These are phyloP conservation scores for Purshia tridentata DNA, from an alignment of 306 rosid genomes.

Conservation along the genomic window DNA sequence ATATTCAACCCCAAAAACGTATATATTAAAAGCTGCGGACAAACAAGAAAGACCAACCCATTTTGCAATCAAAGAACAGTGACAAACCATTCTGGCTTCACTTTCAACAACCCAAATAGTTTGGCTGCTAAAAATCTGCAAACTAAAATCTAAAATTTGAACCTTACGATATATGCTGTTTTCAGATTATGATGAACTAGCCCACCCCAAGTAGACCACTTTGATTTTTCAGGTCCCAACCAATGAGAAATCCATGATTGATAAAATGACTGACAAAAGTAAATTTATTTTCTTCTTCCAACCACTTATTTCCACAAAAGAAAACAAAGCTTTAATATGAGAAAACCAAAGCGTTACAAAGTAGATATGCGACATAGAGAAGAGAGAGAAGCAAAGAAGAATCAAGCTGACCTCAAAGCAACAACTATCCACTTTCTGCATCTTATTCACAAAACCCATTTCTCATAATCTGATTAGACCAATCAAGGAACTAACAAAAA, in stretches of 20 bases:
- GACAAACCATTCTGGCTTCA: slow-evolving; percentile 29
- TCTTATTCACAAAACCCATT: slow-evolving; percentile 30
- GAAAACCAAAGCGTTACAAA: neutral
- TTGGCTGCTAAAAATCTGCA: slow-evolving; percentile 24
- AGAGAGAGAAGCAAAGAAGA: slow-evolving; percentile 24
- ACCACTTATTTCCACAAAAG: neutral
- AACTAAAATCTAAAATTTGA: slow-evolving; percentile 5
- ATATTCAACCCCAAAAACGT: slow-evolving; percentile 14
- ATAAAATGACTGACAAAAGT: neutral
- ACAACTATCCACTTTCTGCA: slow-evolving; percentile 22
- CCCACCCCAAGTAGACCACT: slow-evolving; percentile 21
- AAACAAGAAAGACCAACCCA: slow-evolving; percentile 14
- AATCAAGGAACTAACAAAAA: slow-evolving; percentile 26
- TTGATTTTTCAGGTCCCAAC: slow-evolving; percentile 19
- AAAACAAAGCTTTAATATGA: neutral
- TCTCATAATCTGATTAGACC: slow-evolving; percentile 30
- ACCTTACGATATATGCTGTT: slow-evolving; percentile 18
- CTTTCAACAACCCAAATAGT: slow-evolving; percentile 23
- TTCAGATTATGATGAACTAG: slow-evolving; percentile 10
- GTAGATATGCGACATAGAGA: slow-evolving; percentile 12
- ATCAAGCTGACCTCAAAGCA: slow-evolving; percentile 42
- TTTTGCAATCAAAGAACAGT: slow-evolving; percentile 8
- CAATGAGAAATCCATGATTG: slow-evolving; percentile 16
- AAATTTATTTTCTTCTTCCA: neutral
- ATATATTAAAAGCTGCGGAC: slow-evolving; percentile 2